Conservation (phyloP, 176 grass and related monocot genomes). For the Hordeum marinum region DNA sequence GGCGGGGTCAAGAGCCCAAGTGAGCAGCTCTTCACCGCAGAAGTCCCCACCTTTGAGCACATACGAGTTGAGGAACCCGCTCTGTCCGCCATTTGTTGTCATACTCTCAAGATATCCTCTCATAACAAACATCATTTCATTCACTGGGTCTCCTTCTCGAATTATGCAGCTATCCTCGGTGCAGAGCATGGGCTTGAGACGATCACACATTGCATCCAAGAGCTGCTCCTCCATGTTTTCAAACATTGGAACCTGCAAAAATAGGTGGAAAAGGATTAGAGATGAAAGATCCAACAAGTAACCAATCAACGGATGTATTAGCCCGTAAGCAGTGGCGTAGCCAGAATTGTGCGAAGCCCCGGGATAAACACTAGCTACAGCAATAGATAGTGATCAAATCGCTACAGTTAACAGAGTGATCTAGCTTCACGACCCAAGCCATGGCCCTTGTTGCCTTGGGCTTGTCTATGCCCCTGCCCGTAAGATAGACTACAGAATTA, state of each 20-base stretch:
- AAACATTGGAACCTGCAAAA: conserved; percentile 84
- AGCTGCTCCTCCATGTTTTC: conserved; percentile 89
- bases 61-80: conserved; percentile 68
- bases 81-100: conserved; percentile 78
- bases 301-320: too few species aligned
- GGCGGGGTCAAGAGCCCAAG: conserved; percentile 81
- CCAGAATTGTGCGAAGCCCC: too few species aligned
- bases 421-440: too few species aligned
- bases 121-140: conserved; percentile 96
- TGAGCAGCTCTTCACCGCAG: conserved; percentile 86
- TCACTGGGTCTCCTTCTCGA: conserved; percentile 78
- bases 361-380: too few species aligned
- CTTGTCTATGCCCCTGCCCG: too few species aligned
- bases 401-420: too few species aligned
- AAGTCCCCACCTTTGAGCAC: conserved; percentile 77
- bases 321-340: too few species aligned
- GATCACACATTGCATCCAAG: conserved; percentile 78
- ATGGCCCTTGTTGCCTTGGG: too few species aligned
- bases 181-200: conserved; percentile 69
- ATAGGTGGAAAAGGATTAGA: too few species aligned
- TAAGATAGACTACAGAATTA: too few species aligned
- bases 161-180: conserved; percentile 74
- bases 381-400: too few species aligned
- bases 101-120: conserved; percentile 68
- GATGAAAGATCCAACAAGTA: too few species aligned